phyloP scores from a whole-genome alignment of 106 monocot species.

The Phalaenopsis aphrodite region DNA sequence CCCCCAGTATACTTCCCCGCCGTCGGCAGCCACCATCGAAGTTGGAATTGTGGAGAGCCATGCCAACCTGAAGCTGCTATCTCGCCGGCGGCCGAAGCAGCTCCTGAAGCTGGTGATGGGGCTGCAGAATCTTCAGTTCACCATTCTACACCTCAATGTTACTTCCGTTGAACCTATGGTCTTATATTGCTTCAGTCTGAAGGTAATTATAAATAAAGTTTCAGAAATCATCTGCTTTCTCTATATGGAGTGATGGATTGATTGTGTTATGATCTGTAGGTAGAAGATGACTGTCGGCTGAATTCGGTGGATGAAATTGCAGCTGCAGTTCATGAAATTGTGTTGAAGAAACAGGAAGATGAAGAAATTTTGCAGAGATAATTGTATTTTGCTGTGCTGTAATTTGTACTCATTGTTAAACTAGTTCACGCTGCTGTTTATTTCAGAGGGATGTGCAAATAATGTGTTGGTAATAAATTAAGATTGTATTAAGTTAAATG shows the following conservation, averaged over 20 bases:
- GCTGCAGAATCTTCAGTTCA: slow-evolving; percentile 32
- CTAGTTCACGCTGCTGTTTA: not conserved
- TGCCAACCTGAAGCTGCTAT: slow-evolving; percentile 23
- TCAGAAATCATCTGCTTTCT: not conserved
- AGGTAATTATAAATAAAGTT: slow-evolving; percentile 18
- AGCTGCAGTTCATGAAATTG: slow-evolving; percentile 38
- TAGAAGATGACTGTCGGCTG: slow-evolving; percentile 61
- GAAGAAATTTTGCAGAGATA: not conserved
- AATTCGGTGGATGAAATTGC: slow-evolving; percentile 63
- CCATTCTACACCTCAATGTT: slow-evolving; percentile 47
- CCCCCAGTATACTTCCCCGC: slow-evolving; percentile 31
- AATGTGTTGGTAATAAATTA: no score
- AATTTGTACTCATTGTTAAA: not conserved
- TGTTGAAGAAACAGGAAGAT: slow-evolving; percentile 34
- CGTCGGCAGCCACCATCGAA: slow-evolving; percentile 25
- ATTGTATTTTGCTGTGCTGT: not conserved
- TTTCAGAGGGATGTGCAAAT: no score
- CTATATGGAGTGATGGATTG: not conserved
- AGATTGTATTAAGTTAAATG: no score
- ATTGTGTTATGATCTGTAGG: slow-evolving; percentile 23
- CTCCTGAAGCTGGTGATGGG: slow-evolving; percentile 31
- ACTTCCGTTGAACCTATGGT: slow-evolving; percentile 41
- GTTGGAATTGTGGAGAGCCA: slow-evolving; percentile 32
- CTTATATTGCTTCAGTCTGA: slow-evolving; percentile 61
- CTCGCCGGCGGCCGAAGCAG: slow-evolving; percentile 19